phyloP scores from a whole-genome alignment of 148 eudicot species.

The Camellia japonica region DNA sequence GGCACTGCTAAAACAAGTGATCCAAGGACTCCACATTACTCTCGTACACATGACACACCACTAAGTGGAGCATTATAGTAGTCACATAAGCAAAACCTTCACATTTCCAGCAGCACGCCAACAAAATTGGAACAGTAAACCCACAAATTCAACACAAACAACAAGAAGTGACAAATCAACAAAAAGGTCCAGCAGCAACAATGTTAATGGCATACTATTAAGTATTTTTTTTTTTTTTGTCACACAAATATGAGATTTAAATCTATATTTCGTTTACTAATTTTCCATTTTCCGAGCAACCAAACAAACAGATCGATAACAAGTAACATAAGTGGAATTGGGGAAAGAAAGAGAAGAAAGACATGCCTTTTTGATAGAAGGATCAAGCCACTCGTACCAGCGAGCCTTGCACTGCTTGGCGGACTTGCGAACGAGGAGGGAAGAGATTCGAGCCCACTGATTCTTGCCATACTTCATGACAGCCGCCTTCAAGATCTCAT shows the following conservation, averaged over 20 bases:
- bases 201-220: too few species aligned
- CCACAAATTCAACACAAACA: neutral
- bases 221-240: too few species aligned
- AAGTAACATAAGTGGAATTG: neutral
- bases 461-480: conserved; percentile 98
- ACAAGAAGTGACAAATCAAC: neutral
- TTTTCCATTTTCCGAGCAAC: too few species aligned
- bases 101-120: neutral
- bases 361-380: conserved; percentile 87
- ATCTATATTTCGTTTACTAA: too few species aligned
- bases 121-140: neutral
- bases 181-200: neutral
- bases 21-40: too few species aligned
- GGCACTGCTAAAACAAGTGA: too few species aligned
- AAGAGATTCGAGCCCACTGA: conserved; percentile 96
- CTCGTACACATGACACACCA: neutral
- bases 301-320: neutral
- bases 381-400: conserved; percentile 99
- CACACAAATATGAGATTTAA: too few species aligned
- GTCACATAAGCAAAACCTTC: neutral
- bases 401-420: conserved; percentile 98
- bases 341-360: neutral
- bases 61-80: neutral
- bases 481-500: conserved; percentile 90
- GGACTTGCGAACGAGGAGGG: conserved; percentile 79